Evolutionary conservation across 2,329 filamentous ascomycete species (phyloP), one percentile per base, ranked within the genome.

Genomic region (Sclerotinia minor): DNA sequence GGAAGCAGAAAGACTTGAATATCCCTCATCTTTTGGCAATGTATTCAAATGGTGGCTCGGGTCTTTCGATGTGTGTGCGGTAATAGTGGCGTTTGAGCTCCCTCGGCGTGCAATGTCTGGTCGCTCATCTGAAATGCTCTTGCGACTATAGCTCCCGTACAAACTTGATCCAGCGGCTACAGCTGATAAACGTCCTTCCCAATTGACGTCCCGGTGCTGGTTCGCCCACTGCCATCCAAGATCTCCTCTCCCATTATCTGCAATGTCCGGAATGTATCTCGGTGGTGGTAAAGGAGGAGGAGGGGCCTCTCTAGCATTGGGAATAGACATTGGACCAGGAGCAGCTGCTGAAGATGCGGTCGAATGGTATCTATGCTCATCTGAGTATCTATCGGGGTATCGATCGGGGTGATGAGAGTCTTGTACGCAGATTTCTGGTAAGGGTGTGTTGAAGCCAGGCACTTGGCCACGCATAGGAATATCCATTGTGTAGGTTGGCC

Each of bases 221-320:
- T 89, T 88, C 70, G 83, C 85, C 86, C 86, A 79, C 89, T 87
- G 74, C 68, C 72, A 74, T 69, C 84, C 87, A 67, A 84, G 81
- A 77, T 90, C 88, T 73, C 84, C 81, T 47, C 85, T 81, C 57
- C 85, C 86, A 57, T 66, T 65, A 50, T 69, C 69, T 58, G 81
- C 79, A 71, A 87, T 79, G 69, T 86, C 84, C 72, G 82, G 80
- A 69, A 89, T 83, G 75, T 83, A 79, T 77, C 81, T 82, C 64
- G 87, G 85, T 68, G 88, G 88, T 73, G 88, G 88, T 73, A 90
- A 81, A 61, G 87, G 87, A 71, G 88, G 88, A 68, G 88, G 88
- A 63, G 73, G 60, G n/a, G 77, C 71, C 41, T 82, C 81, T 74
- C 83, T 81, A 69, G 83, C 81, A 75, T 84, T 82, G 61, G 86